These are phyloP conservation scores for Ulota crispa DNA, from an alignment of 225 moss, liverwort and hornwort species.

Conservation along the genomic window DNA sequence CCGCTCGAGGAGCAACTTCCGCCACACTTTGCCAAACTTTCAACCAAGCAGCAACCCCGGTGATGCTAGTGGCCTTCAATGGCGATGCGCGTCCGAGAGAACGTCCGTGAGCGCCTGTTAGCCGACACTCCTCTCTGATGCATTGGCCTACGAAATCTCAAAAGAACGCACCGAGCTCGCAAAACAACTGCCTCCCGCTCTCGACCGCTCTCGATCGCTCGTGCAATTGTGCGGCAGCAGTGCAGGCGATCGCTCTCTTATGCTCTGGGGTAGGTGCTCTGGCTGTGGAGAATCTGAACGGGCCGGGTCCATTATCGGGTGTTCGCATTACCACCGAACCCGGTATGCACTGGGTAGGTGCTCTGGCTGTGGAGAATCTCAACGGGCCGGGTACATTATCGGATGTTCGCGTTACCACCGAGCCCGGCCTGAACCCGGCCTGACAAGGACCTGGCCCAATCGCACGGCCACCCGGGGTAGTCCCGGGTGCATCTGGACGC, in stretches of 20 bases:
- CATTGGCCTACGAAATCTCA: slow-evolving; percentile 43
- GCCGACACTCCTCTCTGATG: slow-evolving; percentile 55
- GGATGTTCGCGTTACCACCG: background rate
- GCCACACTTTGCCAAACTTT: background rate
- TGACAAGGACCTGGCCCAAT: background rate
- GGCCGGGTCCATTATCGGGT: no score
- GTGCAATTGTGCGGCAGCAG: background rate
- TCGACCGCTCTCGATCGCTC: background rate
- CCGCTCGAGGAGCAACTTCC: background rate
- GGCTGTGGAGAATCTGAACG: no score
- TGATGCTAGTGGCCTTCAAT: slow-evolving; percentile 66
- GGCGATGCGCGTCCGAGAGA: slow-evolving; percentile 71
- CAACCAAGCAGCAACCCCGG: slow-evolving; percentile 1
- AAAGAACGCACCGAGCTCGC: background rate
- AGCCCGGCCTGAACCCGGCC: slow-evolving; percentile 11
- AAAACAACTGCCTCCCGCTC: background rate
- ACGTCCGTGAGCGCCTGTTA: slow-evolving; percentile 64
- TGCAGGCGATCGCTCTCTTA: background rate
- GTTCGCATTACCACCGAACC: no score
- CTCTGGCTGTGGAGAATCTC: background rate
- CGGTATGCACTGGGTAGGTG: background rate
- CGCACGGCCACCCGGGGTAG: slow-evolving; percentile 16
- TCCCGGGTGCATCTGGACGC: background rate
- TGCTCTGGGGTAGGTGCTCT: background rate
- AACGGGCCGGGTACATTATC: background rate